Percentiles rank a stretch among this genome's conserved stretches.
These are phyloP conservation scores for Saturnispora mendoncae DNA, from an alignment of 805 yeast genomes.

Conservation along the genomic window DNA sequence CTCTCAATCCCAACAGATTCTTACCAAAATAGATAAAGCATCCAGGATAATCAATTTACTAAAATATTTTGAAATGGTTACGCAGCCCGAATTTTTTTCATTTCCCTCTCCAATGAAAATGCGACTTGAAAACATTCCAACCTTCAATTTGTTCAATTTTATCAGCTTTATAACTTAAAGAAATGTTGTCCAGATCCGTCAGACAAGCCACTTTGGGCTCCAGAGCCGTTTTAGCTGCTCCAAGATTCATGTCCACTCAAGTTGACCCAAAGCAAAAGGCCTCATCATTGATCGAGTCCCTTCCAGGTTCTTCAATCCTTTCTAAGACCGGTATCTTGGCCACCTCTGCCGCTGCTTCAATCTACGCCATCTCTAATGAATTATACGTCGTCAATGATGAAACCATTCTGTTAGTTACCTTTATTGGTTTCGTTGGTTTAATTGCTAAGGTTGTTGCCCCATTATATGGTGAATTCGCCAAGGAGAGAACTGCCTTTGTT, in stretches of 20 bases:
- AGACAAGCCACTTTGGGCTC: constrained; percentile 29
- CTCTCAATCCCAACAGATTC: too few species aligned
- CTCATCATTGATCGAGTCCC: constrained; percentile 74
- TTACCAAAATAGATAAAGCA: too few species aligned
- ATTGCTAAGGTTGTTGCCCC: constrained; percentile 88
- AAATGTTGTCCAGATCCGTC: constrained; percentile 17
- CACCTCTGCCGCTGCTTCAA: constrained; percentile 87
- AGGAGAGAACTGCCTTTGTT: constrained; percentile 56
- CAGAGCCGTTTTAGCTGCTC: constrained; percentile 36
- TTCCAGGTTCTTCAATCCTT: constrained; percentile 83
- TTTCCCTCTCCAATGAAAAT: constrained; percentile 7
- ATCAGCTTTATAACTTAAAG: neutral
- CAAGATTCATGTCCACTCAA: constrained; percentile 56
- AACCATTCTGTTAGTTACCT: constrained; percentile 74
- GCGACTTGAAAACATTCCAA: neutral
- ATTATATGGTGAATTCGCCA: constrained; percentile 88
- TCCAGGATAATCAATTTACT: neutral
- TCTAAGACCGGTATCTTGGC: constrained; percentile 94
- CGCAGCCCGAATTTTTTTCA: constrained; percentile 8
- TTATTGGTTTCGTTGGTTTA: constrained; percentile 65
- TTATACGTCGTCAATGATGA: constrained; percentile 91
- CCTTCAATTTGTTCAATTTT: neutral
- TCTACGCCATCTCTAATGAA: constrained; percentile 91
- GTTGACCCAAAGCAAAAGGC: constrained; percentile 90
- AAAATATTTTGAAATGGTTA: constrained; percentile 1